Evolutionary conservation across 345 rosid genomes (phyloP), one percentile per base, ranked within the genome.

Genomic region (Populus nigra): DNA sequence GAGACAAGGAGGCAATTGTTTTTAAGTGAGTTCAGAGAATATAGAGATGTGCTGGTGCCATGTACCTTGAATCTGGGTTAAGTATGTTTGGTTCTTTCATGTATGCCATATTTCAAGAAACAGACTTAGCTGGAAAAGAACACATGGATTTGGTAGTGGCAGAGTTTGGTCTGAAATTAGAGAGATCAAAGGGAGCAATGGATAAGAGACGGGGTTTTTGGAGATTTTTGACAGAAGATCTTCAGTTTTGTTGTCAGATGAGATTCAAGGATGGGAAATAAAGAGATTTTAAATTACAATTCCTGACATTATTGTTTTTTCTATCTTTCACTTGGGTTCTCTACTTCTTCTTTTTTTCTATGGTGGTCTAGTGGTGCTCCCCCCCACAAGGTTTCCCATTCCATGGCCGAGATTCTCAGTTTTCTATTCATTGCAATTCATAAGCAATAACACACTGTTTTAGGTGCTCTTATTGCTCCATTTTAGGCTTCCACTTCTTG

Each of bases 61-160:
- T 80, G 89, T 88, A 84, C 90, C 86, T 86, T 88, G 94, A 88
- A 90, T 82, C 88, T 85, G 84, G 83, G 75, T 77, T 75, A 66
- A 82, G 76, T 65, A 49, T 59, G 78, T 72, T 81, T 81, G 81
- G 76, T 53, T 75, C 77, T 79, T 69, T 78, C 76, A 80, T 57
- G 55, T 69, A 76, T 83, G 84, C 79, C 90, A 84, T 83, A 73
- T 79, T 73, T 73, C 53, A 82, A 85, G 81, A 71, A 78, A 80
- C 83, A 79, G 71, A 77, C 79, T 83, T 86, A 87, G 89, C 92
- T 88, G 92, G 82, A 81, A 84, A 77, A 76, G 73, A 77, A 85
- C 81, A 82, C 73, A 67, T 55, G 79, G 84, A 78, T 75, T 75
- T 74, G 84, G 71, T 22, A 61, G 4, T 76, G 85, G 39, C 85